Evolutionary conservation across 805 yeast species (phyloP).

Genomic region (Saturnispora dispora): DNA sequence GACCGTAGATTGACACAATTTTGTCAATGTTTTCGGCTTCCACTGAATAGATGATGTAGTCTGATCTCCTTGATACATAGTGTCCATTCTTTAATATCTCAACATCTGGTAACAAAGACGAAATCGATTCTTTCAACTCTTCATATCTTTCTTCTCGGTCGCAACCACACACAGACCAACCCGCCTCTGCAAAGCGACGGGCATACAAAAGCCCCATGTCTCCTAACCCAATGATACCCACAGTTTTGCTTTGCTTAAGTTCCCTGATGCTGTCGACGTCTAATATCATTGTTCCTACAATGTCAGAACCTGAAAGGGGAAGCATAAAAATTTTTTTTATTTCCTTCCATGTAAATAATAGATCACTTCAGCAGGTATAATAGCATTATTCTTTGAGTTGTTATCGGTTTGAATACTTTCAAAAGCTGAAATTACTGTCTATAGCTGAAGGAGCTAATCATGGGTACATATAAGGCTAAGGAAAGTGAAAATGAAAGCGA

Average conservation of each 20-base stretch:
- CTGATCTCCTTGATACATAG: constrained; percentile 69
- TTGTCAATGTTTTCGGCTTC: constrained; percentile 79
- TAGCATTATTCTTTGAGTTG: not conserved
- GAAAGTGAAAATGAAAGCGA: constrained; percentile 7
- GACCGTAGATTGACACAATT: constrained; percentile 72
- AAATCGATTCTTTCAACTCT: constrained; percentile 27
- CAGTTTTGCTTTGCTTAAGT: constrained; percentile 34
- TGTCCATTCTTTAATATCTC: constrained; percentile 71
- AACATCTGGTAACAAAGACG: constrained; percentile 28
- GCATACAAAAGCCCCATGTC: constrained; percentile 96
- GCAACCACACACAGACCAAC: constrained; percentile 86
- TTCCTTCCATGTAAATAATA: not conserved
- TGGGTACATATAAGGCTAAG: not conserved
- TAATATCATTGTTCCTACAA: constrained; percentile 12
- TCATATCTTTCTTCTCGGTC: constrained; percentile 64
- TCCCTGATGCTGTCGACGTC: constrained; percentile 12
- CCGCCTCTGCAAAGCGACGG: constrained; percentile 61
- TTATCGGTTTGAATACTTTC: not conserved
- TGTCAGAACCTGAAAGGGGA: not conserved
- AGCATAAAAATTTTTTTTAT: not conserved
- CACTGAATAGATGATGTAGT: constrained; percentile 81
- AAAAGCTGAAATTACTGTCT: not conserved
- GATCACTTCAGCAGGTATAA: not conserved
- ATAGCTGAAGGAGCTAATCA: not conserved
- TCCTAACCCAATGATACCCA: constrained; percentile 93